Base-by-base conservation (phyloP, 106 monocot species). In the Phalaenopsis aphrodite region DNA sequence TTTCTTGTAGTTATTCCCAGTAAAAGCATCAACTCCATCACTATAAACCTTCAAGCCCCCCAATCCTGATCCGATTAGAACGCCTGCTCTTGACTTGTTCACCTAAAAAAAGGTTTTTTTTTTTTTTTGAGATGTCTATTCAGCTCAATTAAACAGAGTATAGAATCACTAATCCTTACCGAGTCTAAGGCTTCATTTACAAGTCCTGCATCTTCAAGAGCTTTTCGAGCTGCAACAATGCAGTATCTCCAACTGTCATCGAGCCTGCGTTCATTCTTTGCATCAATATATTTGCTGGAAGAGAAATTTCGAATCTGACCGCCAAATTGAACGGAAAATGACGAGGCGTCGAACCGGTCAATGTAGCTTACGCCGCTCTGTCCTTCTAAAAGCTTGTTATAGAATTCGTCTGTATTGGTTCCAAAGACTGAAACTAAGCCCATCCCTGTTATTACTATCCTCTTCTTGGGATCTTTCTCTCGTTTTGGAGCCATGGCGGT, bases 391-490 rank as follows among this genome's bases (percentile, higher is more conserved):
- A 95, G 87, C 78, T 80, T 83, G 36, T 92, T 83, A 72, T 95
- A 95, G 83, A 83, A 95, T 18, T 76, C 57, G 14, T 90, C 91
- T 2, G 87, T 83, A 37, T 95, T 90, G 77, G 85, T 95, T 17
- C 94, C 94, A 49, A 95, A 95, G 7, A 95, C 94, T 5, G 94
- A 95, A 5, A 95, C 94, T 19, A 92, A 79, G 5, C 94, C 94
- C 91, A 85, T 89, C 42, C 94, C 94, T 8, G 94, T 92, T 37
- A 95, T 87, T 56, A 95, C 94, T 6, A 92, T 84, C 42, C 94
- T 48, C 84, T 92, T 95, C 94, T 88, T 92, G 41, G 94, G 90
- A 79, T 95, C 92, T 56, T 84, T 90, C 87, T 95, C 94, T 49
- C 92, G 79, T 71, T 52, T 79, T 23, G 80, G 79, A 38, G 78